These are phyloP conservation scores for Meredithiella fracta DNA, from an alignment of 2,329 filamentous ascomycete species.

Conservation along the genomic window DNA sequence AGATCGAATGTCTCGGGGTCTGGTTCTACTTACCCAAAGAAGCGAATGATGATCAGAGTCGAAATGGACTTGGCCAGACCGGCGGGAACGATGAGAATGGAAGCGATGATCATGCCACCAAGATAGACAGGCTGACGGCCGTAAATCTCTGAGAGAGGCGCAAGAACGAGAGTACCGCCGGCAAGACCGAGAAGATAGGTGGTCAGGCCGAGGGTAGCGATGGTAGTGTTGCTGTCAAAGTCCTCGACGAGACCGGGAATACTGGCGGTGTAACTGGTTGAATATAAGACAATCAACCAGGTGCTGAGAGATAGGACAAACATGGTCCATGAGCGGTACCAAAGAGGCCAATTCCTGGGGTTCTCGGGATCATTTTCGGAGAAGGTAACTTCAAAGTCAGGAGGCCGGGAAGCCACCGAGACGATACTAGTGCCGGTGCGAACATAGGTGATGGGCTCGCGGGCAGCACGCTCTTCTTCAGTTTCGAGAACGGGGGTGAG, in stretches of 20 bases:
- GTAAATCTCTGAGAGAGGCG: constrained; percentile 56
- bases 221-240: constrained; percentile 41
- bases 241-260: constrained; percentile 52
- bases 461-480: constrained; percentile 24
- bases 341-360: constrained; percentile 50
- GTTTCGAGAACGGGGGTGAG: constrained; percentile 24
- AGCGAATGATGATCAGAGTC: constrained; percentile 54
- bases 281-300: constrained; percentile 49
- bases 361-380: constrained; percentile 45
- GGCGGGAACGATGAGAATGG: constrained; percentile 54
- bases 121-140: constrained; percentile 55
- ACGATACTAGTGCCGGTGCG: constrained; percentile 27
- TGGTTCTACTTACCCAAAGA: constrained; percentile 42
- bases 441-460: constrained; percentile 30
- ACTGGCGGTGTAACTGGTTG: constrained; percentile 61
- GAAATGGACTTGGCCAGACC: constrained; percentile 51
- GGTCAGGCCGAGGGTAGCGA: constrained; percentile 61
- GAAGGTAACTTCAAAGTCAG: constrained; percentile 60
- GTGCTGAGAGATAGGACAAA: constrained; percentile 30
- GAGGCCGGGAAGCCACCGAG: constrained; percentile 28
- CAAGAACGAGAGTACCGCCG: constrained; percentile 52
- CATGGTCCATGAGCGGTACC: constrained; percentile 27
- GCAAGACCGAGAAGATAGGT: constrained; percentile 65
- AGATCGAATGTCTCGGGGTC: not conserved
- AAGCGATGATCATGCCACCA: constrained; percentile 45